Conservation (phyloP, 2,329 filamentous ascomycete species). For the Penicillium nordicum region DNA sequence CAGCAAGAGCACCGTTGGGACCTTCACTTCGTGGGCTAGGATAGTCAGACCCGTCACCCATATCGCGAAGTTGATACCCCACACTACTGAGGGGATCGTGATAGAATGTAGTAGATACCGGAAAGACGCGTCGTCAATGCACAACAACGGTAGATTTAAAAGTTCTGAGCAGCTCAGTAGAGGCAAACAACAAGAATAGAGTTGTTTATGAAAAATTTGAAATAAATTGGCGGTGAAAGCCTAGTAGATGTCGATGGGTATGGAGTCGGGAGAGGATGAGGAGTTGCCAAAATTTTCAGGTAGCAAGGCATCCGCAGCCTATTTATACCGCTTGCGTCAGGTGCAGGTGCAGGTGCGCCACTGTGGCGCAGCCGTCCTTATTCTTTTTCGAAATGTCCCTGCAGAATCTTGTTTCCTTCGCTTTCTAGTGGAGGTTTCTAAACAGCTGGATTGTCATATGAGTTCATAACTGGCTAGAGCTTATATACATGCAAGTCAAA, state of each 20-base stretch:
- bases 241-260: conserved; percentile 12
- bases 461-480: conserved; percentile 2
- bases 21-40: conserved; percentile 45
- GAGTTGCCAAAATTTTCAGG: conserved; percentile 28
- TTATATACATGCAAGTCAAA: conserved; percentile 13
- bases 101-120: conserved; percentile 20
- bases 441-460: conserved; percentile 1
- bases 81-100: conserved; percentile 26
- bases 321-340: conserved; percentile 8
- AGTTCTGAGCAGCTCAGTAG: neutral
- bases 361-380: conserved; percentile 15
- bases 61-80: conserved; percentile 34
- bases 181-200: neutral
- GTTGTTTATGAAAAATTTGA: neutral
- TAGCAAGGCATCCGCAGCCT: conserved; percentile 26
- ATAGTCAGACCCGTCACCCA: conserved; percentile 44
- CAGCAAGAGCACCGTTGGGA: conserved; percentile 32
- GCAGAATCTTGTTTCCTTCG: neutral
- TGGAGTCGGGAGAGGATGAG: conserved; percentile 6
- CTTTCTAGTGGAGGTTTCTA: conserved; percentile 9
- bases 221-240: conserved; percentile 9
- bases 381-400: conserved; percentile 1
- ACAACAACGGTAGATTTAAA: conserved; percentile 4
- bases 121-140: conserved; percentile 21
- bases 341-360: conserved; percentile 10